Base-by-base conservation (phyloP, 306 rosid species). In the Dryas drummondii region DNA sequence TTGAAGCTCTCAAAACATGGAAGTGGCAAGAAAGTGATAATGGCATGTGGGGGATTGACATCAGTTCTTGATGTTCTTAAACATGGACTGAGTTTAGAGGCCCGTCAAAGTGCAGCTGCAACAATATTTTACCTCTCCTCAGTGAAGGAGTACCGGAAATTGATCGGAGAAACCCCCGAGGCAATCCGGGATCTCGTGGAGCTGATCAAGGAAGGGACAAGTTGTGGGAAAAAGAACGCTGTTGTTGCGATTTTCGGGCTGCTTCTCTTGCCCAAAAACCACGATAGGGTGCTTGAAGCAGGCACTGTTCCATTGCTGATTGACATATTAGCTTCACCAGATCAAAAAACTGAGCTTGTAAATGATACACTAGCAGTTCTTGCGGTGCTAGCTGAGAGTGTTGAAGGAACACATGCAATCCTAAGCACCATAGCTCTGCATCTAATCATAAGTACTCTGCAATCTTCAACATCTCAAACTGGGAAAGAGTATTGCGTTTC, bases 211-310 rank as follows among this genome's bases (percentile, higher is more conserved):
- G 88, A 82, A 75, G 98, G 97, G 51, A 86, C 87, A 61, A 74
- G 78, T 8, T 83, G 78, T 1, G 97, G 94, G 70, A 91, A 90
- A 60, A 94, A 87, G 83, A 94, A 94, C 4, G 91, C 98, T 0
- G 79, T 86, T 59, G 93, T 87, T 8, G 94, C 97, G 1, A 86
- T 94, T 70, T 90, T 87, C 12, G 97, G 89, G 47, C 88, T 94
- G 2, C 81, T 91, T 14, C 49, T 85, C 40, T 71, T 5, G 40
- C 88, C 92, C 1, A 69, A 61, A 55, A 94, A 94, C 80, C 87
- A 72, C 19, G 75, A 68, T 10, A 81, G 62, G 5, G 96, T 83
- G 8, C 49, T 94, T 10, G 82, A 71, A 9, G 85, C 92, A 0
- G 91, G 92, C n/a, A 68, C 69, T 10, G 84, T 91, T 53, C 85